These are phyloP conservation scores for Fraxinus platypoda DNA, from an alignment of 305 asterid genomes.

Conservation along the genomic window DNA sequence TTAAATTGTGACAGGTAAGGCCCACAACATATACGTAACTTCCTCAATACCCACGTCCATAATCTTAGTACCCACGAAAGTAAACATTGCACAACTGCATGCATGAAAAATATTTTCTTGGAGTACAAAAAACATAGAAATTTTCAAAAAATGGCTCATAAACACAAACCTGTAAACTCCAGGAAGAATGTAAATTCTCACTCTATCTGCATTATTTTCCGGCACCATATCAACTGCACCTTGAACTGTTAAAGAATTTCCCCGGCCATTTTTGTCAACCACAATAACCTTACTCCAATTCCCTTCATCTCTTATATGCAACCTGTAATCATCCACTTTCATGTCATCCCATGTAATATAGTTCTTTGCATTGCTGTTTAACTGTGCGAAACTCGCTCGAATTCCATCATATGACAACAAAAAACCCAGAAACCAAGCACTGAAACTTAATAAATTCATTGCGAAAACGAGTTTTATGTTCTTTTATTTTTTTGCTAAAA, in stretches of 20 bases:
- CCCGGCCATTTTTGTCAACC: slow-evolving; percentile 53
- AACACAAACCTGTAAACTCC: slow-evolving; percentile 61
- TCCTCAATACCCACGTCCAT: slow-evolving; percentile 20
- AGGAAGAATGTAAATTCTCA: slow-evolving; percentile 67
- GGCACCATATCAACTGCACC: slow-evolving; percentile 83
- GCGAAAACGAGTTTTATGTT: background rate
- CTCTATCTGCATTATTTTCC: slow-evolving; percentile 35
- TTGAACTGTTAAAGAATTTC: slow-evolving; percentile 55
- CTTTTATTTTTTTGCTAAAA: background rate
- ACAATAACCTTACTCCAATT: slow-evolving; percentile 24
- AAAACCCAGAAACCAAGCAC: slow-evolving; percentile 13
- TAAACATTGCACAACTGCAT: background rate
- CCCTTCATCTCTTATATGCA: slow-evolving; percentile 10
- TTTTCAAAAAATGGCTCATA: background rate
- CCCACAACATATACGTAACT: background rate
- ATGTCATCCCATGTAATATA: slow-evolving; percentile 65
- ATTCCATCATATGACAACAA: slow-evolving; percentile 11
- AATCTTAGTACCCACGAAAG: background rate
- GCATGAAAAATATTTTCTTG: background rate
- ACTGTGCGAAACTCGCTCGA: slow-evolving; percentile 8
- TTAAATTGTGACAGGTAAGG: background rate
- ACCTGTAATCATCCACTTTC: slow-evolving; percentile 19
- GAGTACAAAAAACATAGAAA: background rate
- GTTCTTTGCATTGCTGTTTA: background rate
- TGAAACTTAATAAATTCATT: slow-evolving; percentile 29